phyloP scores from a whole-genome alignment of 208 protist species.

The Leishmania major region DNA sequence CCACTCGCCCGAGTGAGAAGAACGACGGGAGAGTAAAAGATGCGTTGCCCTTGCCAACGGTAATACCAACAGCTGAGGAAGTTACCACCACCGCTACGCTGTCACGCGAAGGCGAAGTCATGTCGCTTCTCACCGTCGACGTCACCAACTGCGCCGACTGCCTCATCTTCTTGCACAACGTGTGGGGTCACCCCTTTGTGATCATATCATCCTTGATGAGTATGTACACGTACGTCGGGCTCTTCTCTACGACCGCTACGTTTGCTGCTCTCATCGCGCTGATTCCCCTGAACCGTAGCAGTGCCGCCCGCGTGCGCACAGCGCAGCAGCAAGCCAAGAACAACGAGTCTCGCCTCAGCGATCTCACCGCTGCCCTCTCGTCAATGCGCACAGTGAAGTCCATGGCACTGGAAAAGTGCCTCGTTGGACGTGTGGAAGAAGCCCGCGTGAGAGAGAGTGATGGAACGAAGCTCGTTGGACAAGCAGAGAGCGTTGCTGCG shows the following conservation, averaged over 20 bases:
- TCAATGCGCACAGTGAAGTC: conserved; percentile 79
- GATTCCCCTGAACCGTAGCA: conserved; percentile 62
- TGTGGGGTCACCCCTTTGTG: conserved; percentile 72
- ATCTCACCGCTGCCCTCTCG: conserved; percentile 59
- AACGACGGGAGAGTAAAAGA: conserved; percentile 19
- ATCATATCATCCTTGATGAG: conserved; percentile 56
- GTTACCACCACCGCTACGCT: conserved; percentile 8
- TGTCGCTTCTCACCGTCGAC: conserved; percentile 73
- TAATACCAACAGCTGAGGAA: conserved; percentile 11
- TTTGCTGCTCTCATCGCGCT: conserved; percentile 52
- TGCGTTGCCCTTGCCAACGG: background rate
- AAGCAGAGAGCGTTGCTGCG: conserved; percentile 50
- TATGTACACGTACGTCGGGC: conserved; percentile 74
- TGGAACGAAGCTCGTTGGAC: conserved; percentile 38
- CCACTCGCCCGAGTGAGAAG: conserved; percentile 9
- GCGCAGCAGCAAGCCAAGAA: conserved; percentile 58
- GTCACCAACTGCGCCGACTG: conserved; percentile 58
- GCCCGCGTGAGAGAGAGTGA: conserved; percentile 50
- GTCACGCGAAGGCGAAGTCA: conserved; percentile 52
- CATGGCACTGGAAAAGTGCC: conserved; percentile 61
- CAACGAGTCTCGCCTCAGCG: conserved; percentile 54
- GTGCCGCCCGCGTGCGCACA: conserved; percentile 44
- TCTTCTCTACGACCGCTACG: conserved; percentile 54
- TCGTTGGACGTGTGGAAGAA: conserved; percentile 43
- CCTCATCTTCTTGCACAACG: conserved; percentile 78